Percentiles rank a stretch among this genome's conserved stretches.
phyloP scores from a whole-genome alignment of 2,329 filamentous ascomycete genomes.

The Alternaria hordeiaustralica region DNA sequence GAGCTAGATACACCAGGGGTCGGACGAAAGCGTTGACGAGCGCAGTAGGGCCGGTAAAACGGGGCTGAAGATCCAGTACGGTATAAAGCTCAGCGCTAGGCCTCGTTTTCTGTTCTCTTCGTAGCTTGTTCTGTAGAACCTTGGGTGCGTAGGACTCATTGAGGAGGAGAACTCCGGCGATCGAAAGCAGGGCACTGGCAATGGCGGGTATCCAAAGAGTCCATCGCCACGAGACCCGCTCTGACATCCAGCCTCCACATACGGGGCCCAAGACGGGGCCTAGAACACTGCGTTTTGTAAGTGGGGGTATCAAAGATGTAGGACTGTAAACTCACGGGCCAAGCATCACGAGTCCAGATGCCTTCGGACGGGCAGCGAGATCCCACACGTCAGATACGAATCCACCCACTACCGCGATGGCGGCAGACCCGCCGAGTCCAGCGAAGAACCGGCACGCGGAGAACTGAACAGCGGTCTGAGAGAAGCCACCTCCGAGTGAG shows the following conservation, averaged over 20 bases:
- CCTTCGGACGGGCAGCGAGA: constrained; percentile 14
- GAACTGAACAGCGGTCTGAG: not conserved
- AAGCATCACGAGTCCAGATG: constrained; percentile 15
- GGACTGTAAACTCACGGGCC: constrained; percentile 1
- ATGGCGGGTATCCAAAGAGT: constrained; percentile 18
- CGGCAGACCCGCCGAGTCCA: not conserved
- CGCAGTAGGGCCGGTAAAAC: not conserved
- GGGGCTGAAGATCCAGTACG: constrained; percentile 11
- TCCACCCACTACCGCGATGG: constrained; percentile 33
- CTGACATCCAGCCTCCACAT: constrained; percentile 21
- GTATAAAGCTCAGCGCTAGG: constrained; percentile 9
- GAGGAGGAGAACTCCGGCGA: constrained; percentile 2
- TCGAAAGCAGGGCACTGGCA: constrained; percentile 10
- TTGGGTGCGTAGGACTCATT: constrained; percentile 13
- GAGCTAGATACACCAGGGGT: constrained; percentile 5
- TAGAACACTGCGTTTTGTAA: not conserved
- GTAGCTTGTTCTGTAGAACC: not conserved
- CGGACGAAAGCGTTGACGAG: constrained; percentile 12
- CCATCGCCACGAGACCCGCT: constrained; percentile 18
- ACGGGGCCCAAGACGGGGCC: constrained; percentile 20
- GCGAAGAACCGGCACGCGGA: not conserved
- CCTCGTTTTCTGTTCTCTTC: not conserved
- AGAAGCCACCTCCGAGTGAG: constrained; percentile 31
- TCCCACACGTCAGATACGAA: constrained; percentile 57
- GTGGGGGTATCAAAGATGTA: not conserved